Conservation (phyloP, 805 yeast species). For the Candida krabiensis region DNA sequence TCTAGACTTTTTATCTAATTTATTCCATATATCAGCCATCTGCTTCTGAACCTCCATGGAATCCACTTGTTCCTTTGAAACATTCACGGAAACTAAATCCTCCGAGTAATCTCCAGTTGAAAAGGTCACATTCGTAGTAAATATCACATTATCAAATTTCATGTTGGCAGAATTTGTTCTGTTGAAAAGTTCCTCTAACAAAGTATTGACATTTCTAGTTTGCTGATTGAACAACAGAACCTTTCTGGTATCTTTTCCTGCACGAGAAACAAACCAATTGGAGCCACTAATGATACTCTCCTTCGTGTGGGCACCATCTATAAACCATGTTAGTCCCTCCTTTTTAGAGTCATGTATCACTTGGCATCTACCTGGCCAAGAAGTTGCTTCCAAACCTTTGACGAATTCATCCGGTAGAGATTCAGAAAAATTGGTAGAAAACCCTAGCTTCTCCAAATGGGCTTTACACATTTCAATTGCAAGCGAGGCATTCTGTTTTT, state of each 20-base stretch:
- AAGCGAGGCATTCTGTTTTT: constrained; percentile 79
- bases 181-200: constrained; percentile 54
- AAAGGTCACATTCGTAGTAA: constrained; percentile 93
- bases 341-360: constrained; percentile 43
- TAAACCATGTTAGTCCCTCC: constrained; percentile 63
- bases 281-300: constrained; percentile 87
- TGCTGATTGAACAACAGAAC: constrained; percentile 91
- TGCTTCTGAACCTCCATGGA: constrained; percentile 77
- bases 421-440: constrained; percentile 29
- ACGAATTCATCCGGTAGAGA: constrained; percentile 50
- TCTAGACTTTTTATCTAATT: constrained; percentile 43
- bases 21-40: constrained; percentile 69
- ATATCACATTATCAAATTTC: constrained; percentile 72
- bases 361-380: constrained; percentile 98
- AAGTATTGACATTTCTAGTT: constrained; percentile 75
- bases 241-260: constrained; percentile 27
- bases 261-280: constrained; percentile 63
- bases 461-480: constrained; percentile 71
- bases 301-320: constrained; percentile 95
- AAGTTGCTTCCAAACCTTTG: constrained; percentile 62
- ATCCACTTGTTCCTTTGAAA: constrained; percentile 75
- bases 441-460: constrained; percentile 54
- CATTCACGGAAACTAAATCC: constrained; percentile 85
- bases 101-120: constrained; percentile 73
- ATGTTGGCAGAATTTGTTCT: constrained; percentile 38